phyloP scores from a whole-genome alignment of 176 grass and related monocot genomes.

The Oryza australiensis region DNA sequence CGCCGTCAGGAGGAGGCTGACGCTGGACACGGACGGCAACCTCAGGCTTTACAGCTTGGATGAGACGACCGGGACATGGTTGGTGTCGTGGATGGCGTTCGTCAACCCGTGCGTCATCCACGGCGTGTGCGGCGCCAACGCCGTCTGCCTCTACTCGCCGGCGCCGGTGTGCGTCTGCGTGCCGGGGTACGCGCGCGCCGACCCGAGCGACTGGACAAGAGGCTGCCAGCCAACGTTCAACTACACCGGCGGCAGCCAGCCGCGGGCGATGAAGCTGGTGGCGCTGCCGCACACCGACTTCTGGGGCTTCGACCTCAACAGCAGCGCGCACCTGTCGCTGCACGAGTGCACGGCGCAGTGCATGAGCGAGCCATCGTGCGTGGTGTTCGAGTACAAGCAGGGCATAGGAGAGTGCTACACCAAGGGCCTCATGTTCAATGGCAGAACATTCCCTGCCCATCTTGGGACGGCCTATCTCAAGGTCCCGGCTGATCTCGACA shows the following conservation, averaged over 20 bases:
- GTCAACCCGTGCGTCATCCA: conserved; percentile 43
- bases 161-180: conserved; percentile 32
- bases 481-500: conserved; percentile 31
- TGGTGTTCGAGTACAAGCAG: conserved; percentile 32
- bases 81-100: conserved; percentile 28
- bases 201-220: conserved; percentile 29
- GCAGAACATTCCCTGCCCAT: conserved; percentile 29
- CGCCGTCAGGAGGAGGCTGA: too few species aligned
- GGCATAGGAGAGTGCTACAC: conserved; percentile 28
- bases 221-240: conserved; percentile 35
- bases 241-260: not conserved
- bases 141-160: conserved; percentile 40
- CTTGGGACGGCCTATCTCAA: conserved; percentile 51
- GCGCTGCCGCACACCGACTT: conserved; percentile 52
- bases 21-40: too few species aligned
- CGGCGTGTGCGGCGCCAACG: conserved; percentile 33
- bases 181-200: conserved; percentile 18
- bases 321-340: conserved; percentile 10
- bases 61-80: conserved; percentile 3
- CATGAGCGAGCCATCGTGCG: too few species aligned
- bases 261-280: conserved; percentile 19
- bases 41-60: conserved; percentile 43
- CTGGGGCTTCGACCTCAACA: conserved; percentile 54
- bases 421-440: conserved; percentile 61
- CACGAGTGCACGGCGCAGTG: conserved; percentile 17